These are phyloP conservation scores for Cordyceps tenuipes DNA, from an alignment of 2,329 filamentous ascomycete genomes.

Conservation along the genomic window DNA sequence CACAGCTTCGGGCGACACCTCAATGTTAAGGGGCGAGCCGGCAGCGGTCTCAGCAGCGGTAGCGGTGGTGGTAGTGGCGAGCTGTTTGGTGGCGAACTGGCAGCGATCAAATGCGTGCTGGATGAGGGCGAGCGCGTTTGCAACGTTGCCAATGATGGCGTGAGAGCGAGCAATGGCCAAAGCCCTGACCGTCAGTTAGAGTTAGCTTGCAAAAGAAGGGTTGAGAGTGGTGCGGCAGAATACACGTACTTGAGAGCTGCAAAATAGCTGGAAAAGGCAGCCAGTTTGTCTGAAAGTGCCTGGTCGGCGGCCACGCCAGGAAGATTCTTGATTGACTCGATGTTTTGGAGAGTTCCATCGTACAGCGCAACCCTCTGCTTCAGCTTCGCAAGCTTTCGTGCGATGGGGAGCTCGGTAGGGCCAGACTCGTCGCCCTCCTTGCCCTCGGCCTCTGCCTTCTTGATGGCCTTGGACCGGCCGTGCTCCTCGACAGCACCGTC, in stretches of 20 bases:
- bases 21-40: constrained; percentile 54
- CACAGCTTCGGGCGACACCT: constrained; percentile 52
- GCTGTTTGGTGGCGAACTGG: constrained; percentile 37
- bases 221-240: background rate
- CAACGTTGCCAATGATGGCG: constrained; percentile 59
- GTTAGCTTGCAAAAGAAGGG: background rate
- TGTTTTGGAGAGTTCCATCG: constrained; percentile 80
- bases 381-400: constrained; percentile 68
- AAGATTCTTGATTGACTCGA: constrained; percentile 83
- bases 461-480: constrained; percentile 43
- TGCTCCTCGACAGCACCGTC: constrained; percentile 62
- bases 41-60: constrained; percentile 7
- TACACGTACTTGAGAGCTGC: constrained; percentile 67
- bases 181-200: constrained; percentile 43
- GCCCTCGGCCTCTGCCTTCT: constrained; percentile 25
- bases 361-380: constrained; percentile 86
- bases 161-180: constrained; percentile 82
- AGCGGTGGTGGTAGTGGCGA: constrained; percentile 29
- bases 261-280: constrained; percentile 75
- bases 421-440: constrained; percentile 34
- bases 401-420: constrained; percentile 55
- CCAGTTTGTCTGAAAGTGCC: constrained; percentile 66
- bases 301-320: constrained; percentile 83
- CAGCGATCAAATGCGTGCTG: constrained; percentile 60
- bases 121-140: constrained; percentile 79